Evolutionary conservation across 306 rosid genomes (phyloP), one percentile per base, ranked within the genome.

Genomic region (Coriaria nepalensis): DNA sequence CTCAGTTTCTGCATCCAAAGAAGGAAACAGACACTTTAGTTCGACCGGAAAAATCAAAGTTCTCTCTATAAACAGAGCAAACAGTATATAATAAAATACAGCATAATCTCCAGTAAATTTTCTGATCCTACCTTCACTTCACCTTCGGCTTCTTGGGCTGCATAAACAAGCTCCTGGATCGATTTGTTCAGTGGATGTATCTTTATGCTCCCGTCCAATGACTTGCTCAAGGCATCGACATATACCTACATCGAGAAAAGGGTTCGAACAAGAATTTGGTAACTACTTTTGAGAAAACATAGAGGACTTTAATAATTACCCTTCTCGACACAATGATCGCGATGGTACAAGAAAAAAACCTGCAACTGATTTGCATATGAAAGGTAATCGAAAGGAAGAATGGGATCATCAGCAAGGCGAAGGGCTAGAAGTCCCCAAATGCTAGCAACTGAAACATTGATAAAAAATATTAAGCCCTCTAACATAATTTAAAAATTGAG

Each of bases 361-460:
- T 74, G 83, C 55, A 88, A 76, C 69, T 88, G 90, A 55, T 74
- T 65, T 42, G 80, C 95, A 46, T 84, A 88, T 20, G 95, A 43
- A 46, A 61, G 29, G 63, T 81, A 88, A 64, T 53, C 56, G 61
- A 88, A 84, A 39, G 97, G 95, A 49, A 88, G 73, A 64, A 84
- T 56, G 49, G 75, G 45, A 68, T 81, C 95, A 10, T 77, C 95
- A 6, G 93, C 93, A 46, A 88, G 72, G 57, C 56, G 95, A 52
- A 88, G 93, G 5, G 93, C 95, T 41, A 84, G 65, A 61, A 81
- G 95, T 43, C 97, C 97, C 95, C 95, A 88, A 51, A 79, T 62
- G 73, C 79, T 94, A 46, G 84, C 76, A 71, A 84, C 97, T 88
- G 66, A 58, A 35, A 48, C 47, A 70, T 52, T 42, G 46, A 41